These are phyloP conservation scores for Nannochloris sp. DNA, from an alignment of 139 green algal species.

Conservation along the genomic window DNA sequence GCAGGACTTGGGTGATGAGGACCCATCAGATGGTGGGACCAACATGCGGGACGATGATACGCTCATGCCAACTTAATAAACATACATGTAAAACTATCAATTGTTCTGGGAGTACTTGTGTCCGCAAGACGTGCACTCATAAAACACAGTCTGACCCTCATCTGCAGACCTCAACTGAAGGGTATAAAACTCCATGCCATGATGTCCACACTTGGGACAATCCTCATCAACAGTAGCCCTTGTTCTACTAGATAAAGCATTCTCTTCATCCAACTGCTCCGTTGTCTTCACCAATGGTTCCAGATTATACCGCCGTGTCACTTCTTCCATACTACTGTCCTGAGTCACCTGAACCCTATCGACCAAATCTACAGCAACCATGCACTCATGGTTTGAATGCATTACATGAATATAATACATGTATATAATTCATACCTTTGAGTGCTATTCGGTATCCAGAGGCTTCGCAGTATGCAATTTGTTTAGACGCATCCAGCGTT, in stretches of 20 bases:
- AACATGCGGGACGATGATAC: too few relatives aligned
- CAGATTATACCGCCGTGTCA: conserved; percentile 52
- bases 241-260: conserved; percentile 20
- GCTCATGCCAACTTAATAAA: too few relatives aligned
- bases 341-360: conserved; percentile 12
- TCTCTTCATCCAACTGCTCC: conserved; percentile 34
- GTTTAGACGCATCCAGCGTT: conserved; percentile 16
- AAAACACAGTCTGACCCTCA: conserved; percentile 86
- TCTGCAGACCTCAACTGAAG: conserved; percentile 88
- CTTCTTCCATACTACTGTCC: conserved; percentile 42
- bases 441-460: conserved; percentile 12
- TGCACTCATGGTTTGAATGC: neutral
- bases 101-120: conserved; percentile 49
- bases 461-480: conserved; percentile 15
- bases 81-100: neutral
- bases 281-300: conserved; percentile 60
- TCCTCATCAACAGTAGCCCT: conserved; percentile 53
- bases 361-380: conserved; percentile 20
- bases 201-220: conserved; percentile 69
- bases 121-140: conserved; percentile 72
- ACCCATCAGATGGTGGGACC: too few relatives aligned
- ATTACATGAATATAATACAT: neutral
- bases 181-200: conserved; percentile 80
- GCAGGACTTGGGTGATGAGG: conserved; percentile 11
- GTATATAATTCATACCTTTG: neutral